These are phyloP conservation scores for Colletotrichum gigasporum DNA, from an alignment of 2,329 filamentous ascomycete genomes.

Conservation along the genomic window DNA sequence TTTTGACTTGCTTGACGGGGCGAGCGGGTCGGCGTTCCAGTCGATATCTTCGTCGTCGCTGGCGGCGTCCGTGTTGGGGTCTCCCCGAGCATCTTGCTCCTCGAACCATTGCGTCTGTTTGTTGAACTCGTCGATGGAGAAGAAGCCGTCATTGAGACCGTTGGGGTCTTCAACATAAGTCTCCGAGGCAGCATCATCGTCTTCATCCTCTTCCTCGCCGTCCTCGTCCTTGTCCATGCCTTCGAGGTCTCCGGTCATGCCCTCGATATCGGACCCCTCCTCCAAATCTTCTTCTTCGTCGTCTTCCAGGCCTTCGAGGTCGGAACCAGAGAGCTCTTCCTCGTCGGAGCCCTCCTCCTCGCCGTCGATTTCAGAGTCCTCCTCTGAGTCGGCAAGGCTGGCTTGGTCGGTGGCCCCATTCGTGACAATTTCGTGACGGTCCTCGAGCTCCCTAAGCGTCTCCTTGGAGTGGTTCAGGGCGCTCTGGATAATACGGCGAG, in stretches of 20 bases:
- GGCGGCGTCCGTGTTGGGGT: conserved; percentile 76
- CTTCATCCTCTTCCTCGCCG: conserved; percentile 54
- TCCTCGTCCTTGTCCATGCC: conserved; percentile 36
- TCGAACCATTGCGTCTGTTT: conserved; percentile 91
- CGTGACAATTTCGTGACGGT: conserved; percentile 49
- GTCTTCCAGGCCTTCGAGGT: conserved; percentile 45
- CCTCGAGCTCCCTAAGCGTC: conserved; percentile 59
- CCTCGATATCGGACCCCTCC: conserved; percentile 41
- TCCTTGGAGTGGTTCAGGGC: conserved; percentile 59
- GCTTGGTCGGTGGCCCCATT: conserved; percentile 49
- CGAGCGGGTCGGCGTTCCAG: conserved; percentile 83
- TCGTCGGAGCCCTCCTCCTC: conserved; percentile 42
- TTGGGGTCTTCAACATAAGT: conserved; percentile 77
- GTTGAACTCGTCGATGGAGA: conserved; percentile 98
- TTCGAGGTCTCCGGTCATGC: conserved; percentile 31
- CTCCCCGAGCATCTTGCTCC: conserved; percentile 81
- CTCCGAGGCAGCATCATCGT: conserved; percentile 58
- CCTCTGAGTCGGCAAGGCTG: conserved; percentile 44
- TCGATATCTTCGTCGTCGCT: conserved; percentile 84
- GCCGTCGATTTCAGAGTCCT: conserved; percentile 42
- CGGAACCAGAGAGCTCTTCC: conserved; percentile 32
- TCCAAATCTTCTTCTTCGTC: conserved; percentile 35
- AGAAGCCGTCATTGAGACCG: conserved; percentile 96
- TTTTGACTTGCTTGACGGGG: conserved; percentile 39
- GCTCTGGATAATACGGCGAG: conserved; percentile 78